Evolutionary conservation across 1,284 basidiomycete genomes (phyloP).

Genomic region (Melampsora americana): DNA sequence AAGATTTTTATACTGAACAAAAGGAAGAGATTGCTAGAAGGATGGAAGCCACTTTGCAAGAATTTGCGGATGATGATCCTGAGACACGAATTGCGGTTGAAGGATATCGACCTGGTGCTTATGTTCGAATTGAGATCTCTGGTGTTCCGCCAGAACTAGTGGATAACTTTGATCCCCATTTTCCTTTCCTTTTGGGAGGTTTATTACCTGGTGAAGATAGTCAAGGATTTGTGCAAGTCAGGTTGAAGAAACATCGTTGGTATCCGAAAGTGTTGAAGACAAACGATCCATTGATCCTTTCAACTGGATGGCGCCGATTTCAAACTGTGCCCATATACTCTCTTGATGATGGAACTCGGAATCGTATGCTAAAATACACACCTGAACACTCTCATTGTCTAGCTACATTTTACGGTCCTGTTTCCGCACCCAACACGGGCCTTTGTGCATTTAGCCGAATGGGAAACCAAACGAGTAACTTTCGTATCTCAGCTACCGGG

Average conservation of each 20-base stretch:
- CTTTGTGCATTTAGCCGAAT: constrained; percentile 96
- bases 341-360: constrained; percentile 91
- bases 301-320: constrained; percentile 92
- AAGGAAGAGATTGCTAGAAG: constrained; percentile 89
- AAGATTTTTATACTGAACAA: constrained; percentile 84
- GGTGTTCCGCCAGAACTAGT: constrained; percentile 87
- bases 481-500: constrained; percentile 88
- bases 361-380: constrained; percentile 99
- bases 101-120: constrained; percentile 85
- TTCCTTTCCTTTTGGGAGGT: constrained; percentile 88
- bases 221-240: constrained; percentile 88
- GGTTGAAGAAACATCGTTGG: constrained; percentile 97
- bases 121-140: constrained; percentile 83
- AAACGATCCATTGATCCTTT: constrained; percentile 93
- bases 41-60: constrained; percentile 75
- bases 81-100: constrained; percentile 79
- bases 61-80: constrained; percentile 76
- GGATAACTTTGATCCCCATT: constrained; percentile 84
- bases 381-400: constrained; percentile 99
- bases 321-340: constrained; percentile 93
- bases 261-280: constrained; percentile 88
- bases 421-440: constrained; percentile 87
- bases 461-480: constrained; percentile 65
- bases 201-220: constrained; percentile 85
- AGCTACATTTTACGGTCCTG: constrained; percentile 92